Percentiles rank a stretch among this genome's conserved stretches.
These are phyloP conservation scores for Capsella bursapastoris DNA, from an alignment of 345 rosid species.

Conservation along the genomic window DNA sequence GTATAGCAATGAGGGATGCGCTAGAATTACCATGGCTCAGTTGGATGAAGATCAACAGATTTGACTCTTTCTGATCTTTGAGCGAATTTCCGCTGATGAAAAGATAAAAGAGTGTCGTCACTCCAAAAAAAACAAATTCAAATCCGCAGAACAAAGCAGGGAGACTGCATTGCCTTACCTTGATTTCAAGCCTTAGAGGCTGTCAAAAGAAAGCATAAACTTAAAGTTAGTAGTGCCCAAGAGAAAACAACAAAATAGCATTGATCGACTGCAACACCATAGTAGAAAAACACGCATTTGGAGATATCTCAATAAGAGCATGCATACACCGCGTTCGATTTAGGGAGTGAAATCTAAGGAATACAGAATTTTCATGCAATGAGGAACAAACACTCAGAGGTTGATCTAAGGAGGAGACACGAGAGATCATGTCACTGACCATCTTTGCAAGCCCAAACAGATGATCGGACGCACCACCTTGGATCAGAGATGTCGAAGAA, in stretches of 20 bases:
- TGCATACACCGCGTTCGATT: conserved; percentile 1
- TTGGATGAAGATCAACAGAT: conserved; percentile 69
- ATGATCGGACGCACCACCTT: conserved; percentile 12
- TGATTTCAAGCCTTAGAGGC: conserved; percentile 54
- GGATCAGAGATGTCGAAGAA: conserved; percentile 4
- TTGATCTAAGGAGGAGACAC: conserved; percentile 16
- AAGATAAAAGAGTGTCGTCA: conserved; percentile 39
- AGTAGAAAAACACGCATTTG: conserved; percentile 5
- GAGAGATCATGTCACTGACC: conserved; percentile 38
- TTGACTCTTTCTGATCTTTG: conserved; percentile 67
- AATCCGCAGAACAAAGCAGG: conserved; percentile 9
- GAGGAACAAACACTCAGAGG: background rate
- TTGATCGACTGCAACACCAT: background rate
- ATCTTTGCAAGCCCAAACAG: conserved; percentile 34
- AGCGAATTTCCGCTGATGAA: conserved; percentile 56
- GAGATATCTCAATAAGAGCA: background rate
- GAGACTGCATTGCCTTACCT: conserved; percentile 40
- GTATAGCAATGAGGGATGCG: background rate
- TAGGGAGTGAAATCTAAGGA: background rate
- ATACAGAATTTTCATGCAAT: background rate
- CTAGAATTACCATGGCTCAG: conserved; percentile 62
- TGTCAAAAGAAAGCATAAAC: conserved; percentile 41
- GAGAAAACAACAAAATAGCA: conserved; percentile 8
- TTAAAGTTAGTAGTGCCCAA: conserved; percentile 33
- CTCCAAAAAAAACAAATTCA: background rate